Base-by-base conservation (phyloP, 23 red algal species). In the Gracilaria gracilis region DNA sequence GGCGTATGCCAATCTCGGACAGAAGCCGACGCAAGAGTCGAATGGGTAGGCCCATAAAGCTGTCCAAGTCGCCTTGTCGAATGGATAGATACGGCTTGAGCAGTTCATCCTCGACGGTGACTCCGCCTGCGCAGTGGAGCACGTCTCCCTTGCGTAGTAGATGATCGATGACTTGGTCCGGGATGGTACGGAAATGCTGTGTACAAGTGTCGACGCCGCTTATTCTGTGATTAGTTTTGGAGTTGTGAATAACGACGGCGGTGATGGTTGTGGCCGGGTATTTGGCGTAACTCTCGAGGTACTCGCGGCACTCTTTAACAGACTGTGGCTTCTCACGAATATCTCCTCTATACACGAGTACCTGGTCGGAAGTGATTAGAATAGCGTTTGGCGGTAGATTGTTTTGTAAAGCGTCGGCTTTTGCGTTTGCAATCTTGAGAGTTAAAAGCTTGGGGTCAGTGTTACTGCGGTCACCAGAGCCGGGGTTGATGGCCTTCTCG, bases 291-390 rank as follows among this genome's bases (percentile, higher is more conserved):
- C 72, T 76, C 78, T 48, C 44, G 24, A 95, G 85, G 79, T 84
- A 95, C 19, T 87, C 2, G 40, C 92, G 80, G 29, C 84, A 88
- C 27, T 76, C 28, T 6, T 64, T 42, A 8, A 40, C 50, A 71
- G 48, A 33, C 23, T 50, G 42, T 32, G 92, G 92, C 54, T 95
- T 95, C 53, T 95, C 92, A 21, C 85, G 82, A 49, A 95, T 88
- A 5, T 58, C 70, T 64, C 83, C 92, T 14, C 77, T 29, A 29
- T 69, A 59, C 21, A 80, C 61, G 37, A 95, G 50, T n/a, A 95
- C 83, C 75, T 95, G 92, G 80, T 95, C 92, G 9, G 92, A 88
- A 9, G 92, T 95, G 55, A 95, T 67, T 36, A 95, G 75, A 47
- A 95, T 57, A 44, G 67, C 40, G 55, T 73, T 35, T 62, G 39